These are phyloP conservation scores for Tilletiopsis washingtonensis DNA, from an alignment of 1,284 basidiomycete genomes.

Conservation along the genomic window DNA sequence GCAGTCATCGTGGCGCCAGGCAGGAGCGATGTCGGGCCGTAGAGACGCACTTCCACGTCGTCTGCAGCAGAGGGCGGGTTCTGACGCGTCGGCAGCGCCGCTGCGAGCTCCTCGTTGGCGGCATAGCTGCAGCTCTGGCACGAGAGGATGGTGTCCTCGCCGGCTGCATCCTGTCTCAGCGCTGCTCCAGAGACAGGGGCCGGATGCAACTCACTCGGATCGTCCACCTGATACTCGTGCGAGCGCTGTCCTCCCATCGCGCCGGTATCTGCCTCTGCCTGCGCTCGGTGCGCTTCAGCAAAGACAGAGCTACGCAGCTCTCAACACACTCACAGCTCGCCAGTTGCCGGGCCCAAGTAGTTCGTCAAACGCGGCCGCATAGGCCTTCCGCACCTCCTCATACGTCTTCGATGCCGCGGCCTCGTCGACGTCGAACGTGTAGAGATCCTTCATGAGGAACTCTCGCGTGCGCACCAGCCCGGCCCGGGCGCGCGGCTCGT, in stretches of 20 bases:
- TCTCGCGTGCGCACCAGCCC: slow-evolving; percentile 47
- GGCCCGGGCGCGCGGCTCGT: slow-evolving; percentile 47
- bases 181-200: no score
- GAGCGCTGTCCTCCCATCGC: slow-evolving; percentile 47
- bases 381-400: slow-evolving; percentile 39
- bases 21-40: slow-evolving; percentile 6
- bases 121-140: slow-evolving; percentile 41
- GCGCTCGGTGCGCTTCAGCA: not conserved
- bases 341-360: not conserved
- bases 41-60: slow-evolving; percentile 24
- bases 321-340: not conserved
- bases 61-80: slow-evolving; percentile 7
- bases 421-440: slow-evolving; percentile 43
- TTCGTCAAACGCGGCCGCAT: slow-evolving; percentile 36
- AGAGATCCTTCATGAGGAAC: slow-evolving; percentile 49
- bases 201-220: not conserved
- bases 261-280: slow-evolving; percentile 48
- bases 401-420: slow-evolving; percentile 26
- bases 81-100: slow-evolving; percentile 13
- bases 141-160: slow-evolving; percentile 46
- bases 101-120: slow-evolving; percentile 46
- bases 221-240: slow-evolving; percentile 47
- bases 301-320: not conserved
- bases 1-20: slow-evolving; percentile 22
- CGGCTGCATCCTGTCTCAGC: no score